These are phyloP conservation scores for Triticum dicoccoides DNA, from an alignment of 176 grass and related monocot species.

Conservation along the genomic window DNA sequence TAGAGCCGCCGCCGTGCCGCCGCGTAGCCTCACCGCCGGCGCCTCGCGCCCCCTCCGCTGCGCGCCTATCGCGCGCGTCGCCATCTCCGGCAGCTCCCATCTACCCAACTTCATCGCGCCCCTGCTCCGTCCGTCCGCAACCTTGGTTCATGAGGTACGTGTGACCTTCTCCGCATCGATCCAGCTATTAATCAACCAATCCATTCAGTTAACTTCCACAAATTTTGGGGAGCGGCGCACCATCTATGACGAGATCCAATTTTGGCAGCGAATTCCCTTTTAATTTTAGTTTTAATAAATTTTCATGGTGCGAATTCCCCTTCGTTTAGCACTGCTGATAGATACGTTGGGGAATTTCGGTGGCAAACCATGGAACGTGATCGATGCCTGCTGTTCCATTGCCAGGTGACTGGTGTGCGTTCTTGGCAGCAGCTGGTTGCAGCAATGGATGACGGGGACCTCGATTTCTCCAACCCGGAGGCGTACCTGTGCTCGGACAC, in stretches of 20 bases:
- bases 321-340: no score
- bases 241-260: background rate
- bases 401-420: no score
- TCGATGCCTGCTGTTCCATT: no score
- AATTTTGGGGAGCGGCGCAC: background rate
- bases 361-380: no score
- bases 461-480: constrained; percentile 63
- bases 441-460: constrained; percentile 59
- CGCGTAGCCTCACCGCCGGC: no score
- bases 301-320: background rate
- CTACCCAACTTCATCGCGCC: no score
- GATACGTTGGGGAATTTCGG: no score
- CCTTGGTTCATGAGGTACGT: background rate
- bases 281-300: background rate
- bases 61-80: no score
- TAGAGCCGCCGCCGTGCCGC: no score
- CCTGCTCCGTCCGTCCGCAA: background rate
- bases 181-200: background rate
- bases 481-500: constrained; percentile 15
- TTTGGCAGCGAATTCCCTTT: background rate
- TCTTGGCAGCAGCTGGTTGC: background rate
- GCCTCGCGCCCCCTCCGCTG: no score
- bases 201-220: background rate
- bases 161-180: background rate
- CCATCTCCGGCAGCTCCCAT: no score